Evolutionary conservation across 192 early-diverging fungal species (phyloP).

Genomic region (Coemansia sp.): DNA sequence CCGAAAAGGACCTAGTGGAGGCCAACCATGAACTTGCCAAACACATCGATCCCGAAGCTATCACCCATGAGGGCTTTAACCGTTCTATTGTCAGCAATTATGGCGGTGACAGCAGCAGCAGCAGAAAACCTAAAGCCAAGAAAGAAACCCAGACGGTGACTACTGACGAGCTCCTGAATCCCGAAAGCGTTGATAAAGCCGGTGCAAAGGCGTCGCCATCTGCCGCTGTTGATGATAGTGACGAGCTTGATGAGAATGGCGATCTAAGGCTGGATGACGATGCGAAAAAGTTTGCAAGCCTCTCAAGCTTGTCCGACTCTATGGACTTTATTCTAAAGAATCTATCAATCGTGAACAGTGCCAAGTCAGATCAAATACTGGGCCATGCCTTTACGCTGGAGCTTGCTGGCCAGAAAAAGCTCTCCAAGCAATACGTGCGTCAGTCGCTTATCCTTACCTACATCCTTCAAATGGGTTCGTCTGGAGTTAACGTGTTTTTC

Average conservation of each 20-base stretch:
- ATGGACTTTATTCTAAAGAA: conserved; percentile 70
- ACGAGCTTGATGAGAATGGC: conserved; percentile 62
- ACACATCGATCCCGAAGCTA: conserved; percentile 71
- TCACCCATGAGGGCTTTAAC: conserved; percentile 67
- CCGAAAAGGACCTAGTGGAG: conserved; percentile 59
- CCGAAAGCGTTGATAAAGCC: conserved; percentile 31
- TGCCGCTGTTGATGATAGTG: conserved; percentile 37
- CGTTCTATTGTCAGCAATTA: conserved; percentile 61
- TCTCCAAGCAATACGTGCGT: conserved; percentile 74
- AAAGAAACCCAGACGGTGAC: conserved; percentile 59
- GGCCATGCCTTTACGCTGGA: conserved; percentile 80
- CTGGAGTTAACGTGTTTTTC: conserved; percentile 87
- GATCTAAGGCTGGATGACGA: conserved; percentile 59
- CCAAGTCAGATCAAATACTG: conserved; percentile 80
- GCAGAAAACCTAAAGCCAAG: conserved; percentile 29
- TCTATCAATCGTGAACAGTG: conserved; percentile 69
- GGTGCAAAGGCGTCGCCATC: conserved; percentile 4
- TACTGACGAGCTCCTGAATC: conserved; percentile 71
- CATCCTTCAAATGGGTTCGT: conserved; percentile 75
- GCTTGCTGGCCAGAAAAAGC: conserved; percentile 68
- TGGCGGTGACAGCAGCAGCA: conserved; percentile 20
- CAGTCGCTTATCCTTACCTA: conserved; percentile 88
- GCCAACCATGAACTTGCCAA: conserved; percentile 64
- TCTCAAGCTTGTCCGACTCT: conserved; percentile 64
- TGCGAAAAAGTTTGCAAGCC: conserved; percentile 61